phyloP scores from a whole-genome alignment of 352 stramenopile species.

The Phytophthora idaei region DNA sequence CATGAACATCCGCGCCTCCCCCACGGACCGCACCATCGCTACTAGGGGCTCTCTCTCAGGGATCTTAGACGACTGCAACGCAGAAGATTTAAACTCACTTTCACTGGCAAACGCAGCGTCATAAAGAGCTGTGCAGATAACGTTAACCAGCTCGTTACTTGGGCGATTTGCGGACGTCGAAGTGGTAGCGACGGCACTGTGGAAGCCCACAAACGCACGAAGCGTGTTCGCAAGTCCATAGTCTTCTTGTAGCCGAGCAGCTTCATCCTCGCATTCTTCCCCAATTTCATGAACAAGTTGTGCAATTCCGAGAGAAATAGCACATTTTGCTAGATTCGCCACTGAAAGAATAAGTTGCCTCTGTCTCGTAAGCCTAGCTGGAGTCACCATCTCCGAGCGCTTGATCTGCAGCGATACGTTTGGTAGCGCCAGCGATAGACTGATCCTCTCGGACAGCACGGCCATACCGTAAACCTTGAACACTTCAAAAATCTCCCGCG shows the following conservation, averaged over 20 bases:
- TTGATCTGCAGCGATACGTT: slow-evolving; percentile 33
- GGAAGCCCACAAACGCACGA: slow-evolving; percentile 72
- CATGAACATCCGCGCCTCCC: slow-evolving; percentile 64
- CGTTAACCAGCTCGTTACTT: slow-evolving; percentile 44
- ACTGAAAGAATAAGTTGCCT: slow-evolving; percentile 67
- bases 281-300: slow-evolving; percentile 9
- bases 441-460: slow-evolving; percentile 72
- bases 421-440: slow-evolving; percentile 49
- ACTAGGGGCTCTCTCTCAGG: slow-evolving; percentile 58
- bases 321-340: slow-evolving; percentile 58
- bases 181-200: slow-evolving; percentile 59
- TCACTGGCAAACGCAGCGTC: slow-evolving; percentile 15
- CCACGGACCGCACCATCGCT: slow-evolving; percentile 44
- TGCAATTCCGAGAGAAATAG: slow-evolving; percentile 43
- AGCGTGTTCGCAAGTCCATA: slow-evolving; percentile 61
- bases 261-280: slow-evolving; percentile 7
- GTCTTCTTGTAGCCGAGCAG: slow-evolving; percentile 41
- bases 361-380: slow-evolving; percentile 55
- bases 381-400: slow-evolving; percentile 33
- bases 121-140: slow-evolving; percentile 44
- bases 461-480: slow-evolving; percentile 88
- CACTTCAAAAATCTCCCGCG: slow-evolving; percentile 75
- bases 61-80: slow-evolving; percentile 14
- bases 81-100: slow-evolving; percentile 10
- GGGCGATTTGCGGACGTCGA: slow-evolving; percentile 22